These are phyloP conservation scores for Sugiyamaella xylanicola DNA, from an alignment of 1,139 yeast genomes.

Conservation along the genomic window DNA sequence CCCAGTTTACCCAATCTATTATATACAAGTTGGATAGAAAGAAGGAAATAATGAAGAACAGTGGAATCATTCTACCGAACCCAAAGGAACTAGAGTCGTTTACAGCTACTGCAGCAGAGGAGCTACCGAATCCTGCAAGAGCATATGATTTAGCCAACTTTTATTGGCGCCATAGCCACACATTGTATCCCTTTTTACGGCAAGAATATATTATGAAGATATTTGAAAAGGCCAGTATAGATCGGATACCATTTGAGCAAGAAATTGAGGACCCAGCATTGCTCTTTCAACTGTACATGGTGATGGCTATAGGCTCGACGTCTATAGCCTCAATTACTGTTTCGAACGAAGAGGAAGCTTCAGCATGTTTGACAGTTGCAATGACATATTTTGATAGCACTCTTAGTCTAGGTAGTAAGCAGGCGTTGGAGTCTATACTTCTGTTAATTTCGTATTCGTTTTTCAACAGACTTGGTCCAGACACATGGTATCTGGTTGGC, in stretches of 20 bases:
- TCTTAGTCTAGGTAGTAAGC: conserved; percentile 25
- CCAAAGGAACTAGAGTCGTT: neutral
- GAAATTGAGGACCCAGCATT: conserved; percentile 26
- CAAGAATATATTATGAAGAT: conserved; percentile 24
- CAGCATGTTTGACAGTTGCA: conserved; percentile 27
- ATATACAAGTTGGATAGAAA: conserved; percentile 26
- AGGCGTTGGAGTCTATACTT: conserved; percentile 29
- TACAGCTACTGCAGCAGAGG: neutral
- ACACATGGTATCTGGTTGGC: conserved; percentile 47
- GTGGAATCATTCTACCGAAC: conserved; percentile 21
- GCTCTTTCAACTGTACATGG: conserved; percentile 31
- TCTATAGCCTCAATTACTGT: conserved; percentile 32
- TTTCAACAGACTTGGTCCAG: conserved; percentile 35
- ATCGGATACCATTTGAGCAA: conserved; percentile 11
- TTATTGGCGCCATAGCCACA: conserved; percentile 33
- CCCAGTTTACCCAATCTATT: conserved; percentile 30
- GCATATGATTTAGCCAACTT: conserved; percentile 28
- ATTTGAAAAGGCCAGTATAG: conserved; percentile 18
- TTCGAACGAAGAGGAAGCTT: conserved; percentile 30
- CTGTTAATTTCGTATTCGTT: conserved; percentile 34
- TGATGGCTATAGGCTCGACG: conserved; percentile 33
- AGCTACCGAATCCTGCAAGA: conserved; percentile 26
- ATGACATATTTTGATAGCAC: conserved; percentile 26
- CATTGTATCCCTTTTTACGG: conserved; percentile 30
- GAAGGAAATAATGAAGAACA: conserved; percentile 22